These are phyloP conservation scores for Russula brevipes DNA, from an alignment of 768 basidiomycete genomes.

Conservation along the genomic window DNA sequence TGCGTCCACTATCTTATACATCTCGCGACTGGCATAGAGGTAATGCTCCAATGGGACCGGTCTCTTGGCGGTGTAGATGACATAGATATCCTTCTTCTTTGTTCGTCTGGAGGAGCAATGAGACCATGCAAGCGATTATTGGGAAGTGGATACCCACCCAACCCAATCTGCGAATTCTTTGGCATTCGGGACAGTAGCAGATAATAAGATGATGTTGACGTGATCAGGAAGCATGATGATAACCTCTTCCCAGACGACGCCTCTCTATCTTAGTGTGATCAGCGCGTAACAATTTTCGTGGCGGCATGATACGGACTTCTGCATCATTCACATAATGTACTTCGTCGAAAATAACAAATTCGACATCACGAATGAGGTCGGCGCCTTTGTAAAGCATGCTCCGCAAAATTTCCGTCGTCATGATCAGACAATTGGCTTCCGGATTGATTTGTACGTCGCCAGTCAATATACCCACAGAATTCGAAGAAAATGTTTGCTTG, in stretches of 20 bases:
- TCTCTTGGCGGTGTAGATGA: constrained; percentile 92
- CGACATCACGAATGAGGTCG: constrained; percentile 96
- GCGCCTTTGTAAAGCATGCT: constrained; percentile 99
- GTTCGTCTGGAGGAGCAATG: constrained; percentile 63
- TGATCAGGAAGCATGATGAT: constrained; percentile 99
- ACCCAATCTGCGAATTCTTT: constrained; percentile 99
- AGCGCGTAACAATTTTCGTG: not conserved
- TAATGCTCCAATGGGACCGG: constrained; percentile 97
- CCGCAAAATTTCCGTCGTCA: constrained; percentile 96
- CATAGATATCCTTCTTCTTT: constrained; percentile 99
- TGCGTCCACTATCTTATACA: constrained; percentile 89
- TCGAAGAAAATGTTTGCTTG: constrained; percentile 89
- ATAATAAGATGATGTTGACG: constrained; percentile 93
- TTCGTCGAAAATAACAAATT: constrained; percentile 99
- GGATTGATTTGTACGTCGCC: constrained; percentile 99
- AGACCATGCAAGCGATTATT: not conserved
- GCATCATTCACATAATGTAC: constrained; percentile 99
- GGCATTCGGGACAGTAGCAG: constrained; percentile 96
- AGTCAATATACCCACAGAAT: constrained; percentile 91
- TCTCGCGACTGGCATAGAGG: constrained; percentile 88
- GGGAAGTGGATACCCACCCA: constrained; percentile 55
- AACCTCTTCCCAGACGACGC: constrained; percentile 99
- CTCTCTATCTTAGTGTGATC: constrained; percentile 54
- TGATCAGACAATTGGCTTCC: constrained; percentile 93
- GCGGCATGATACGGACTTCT: constrained; percentile 54